Evolutionary conservation across 352 stramenopile species (phyloP).

Genomic region (Thraustochytrium sp.): DNA sequence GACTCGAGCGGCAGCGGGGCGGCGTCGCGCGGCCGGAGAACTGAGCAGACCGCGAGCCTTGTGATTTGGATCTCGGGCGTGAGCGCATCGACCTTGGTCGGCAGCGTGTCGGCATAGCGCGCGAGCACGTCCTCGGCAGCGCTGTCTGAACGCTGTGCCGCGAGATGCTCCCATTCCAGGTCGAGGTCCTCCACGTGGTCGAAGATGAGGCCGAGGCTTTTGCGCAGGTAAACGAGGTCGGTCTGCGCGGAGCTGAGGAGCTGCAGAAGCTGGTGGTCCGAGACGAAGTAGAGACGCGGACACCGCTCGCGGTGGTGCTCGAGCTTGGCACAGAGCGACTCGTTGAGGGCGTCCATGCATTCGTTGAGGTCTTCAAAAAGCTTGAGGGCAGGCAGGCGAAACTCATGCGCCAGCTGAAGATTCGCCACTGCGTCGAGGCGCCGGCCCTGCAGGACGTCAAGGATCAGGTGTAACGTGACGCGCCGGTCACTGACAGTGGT

Average conservation of each 20-base stretch:
- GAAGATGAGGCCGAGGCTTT: background rate
- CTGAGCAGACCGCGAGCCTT: background rate
- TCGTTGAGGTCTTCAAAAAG: conserved; percentile 37
- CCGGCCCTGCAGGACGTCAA: conserved; percentile 3
- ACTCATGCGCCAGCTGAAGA: background rate
- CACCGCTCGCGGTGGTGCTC: background rate
- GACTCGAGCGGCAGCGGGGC: background rate
- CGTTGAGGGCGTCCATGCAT: conserved; percentile 35
- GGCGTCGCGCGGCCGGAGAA: background rate
- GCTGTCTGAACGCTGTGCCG: background rate
- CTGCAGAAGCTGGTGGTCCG: background rate
- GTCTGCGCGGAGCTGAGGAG: conserved; percentile 3
- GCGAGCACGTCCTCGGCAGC: background rate
- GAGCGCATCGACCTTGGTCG: background rate
- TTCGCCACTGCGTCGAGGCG: background rate
- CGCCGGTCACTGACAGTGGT: background rate
- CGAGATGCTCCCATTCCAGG: background rate
- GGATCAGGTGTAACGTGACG: background rate
- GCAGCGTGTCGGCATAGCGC: background rate
- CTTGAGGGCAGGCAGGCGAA: background rate
- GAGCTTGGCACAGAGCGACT: conserved; percentile 7
- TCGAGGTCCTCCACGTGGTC: background rate
- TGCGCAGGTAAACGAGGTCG: background rate
- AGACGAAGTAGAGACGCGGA: conserved; percentile 31
- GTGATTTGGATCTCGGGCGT: background rate